These are phyloP conservation scores for Penicillium chermesinum DNA, from an alignment of 495 filamentous ascomycete genomes.

Conservation along the genomic window DNA sequence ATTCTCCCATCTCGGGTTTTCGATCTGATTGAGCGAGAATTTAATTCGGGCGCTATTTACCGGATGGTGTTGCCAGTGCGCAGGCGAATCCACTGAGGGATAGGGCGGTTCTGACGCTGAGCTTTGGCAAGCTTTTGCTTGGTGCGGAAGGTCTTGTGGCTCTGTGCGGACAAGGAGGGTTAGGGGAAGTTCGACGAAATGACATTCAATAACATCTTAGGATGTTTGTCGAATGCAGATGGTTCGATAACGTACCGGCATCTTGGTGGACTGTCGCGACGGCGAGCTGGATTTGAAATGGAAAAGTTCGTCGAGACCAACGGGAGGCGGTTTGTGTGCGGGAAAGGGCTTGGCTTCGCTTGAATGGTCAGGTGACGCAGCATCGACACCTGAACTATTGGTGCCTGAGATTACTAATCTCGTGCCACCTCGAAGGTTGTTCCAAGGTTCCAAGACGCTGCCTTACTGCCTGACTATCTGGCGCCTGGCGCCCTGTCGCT, in stretches of 20 bases:
- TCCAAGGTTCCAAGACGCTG: background rate
- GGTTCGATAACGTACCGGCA: constrained; percentile 61
- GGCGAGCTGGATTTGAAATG: constrained; percentile 41
- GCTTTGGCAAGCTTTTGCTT: constrained; percentile 99
- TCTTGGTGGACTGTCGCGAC: constrained; percentile 62
- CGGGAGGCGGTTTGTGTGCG: constrained; percentile 41
- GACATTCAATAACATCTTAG: background rate
- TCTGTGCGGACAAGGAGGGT: constrained; percentile 49
- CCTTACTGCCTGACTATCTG: background rate
- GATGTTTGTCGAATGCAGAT: background rate
- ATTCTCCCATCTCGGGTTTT: background rate
- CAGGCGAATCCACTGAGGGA: constrained; percentile 99
- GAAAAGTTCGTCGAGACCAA: constrained; percentile 37
- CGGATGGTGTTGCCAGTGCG: constrained; percentile 98
- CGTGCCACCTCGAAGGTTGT: background rate
- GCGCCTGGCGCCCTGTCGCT: too few relatives aligned
- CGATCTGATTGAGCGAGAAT: background rate
- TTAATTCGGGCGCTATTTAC: constrained; percentile 50
- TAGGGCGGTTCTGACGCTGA: constrained; percentile 98
- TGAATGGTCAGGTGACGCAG: constrained; percentile 36
- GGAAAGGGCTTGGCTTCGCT: constrained; percentile 41
- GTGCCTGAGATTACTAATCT: constrained; percentile 19
- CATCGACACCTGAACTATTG: background rate
- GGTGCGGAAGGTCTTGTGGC: constrained; percentile 98
- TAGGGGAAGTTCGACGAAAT: constrained; percentile 4